Conservation (phyloP, 441 rosid species). For the Euphorbia schlechtendalii region DNA sequence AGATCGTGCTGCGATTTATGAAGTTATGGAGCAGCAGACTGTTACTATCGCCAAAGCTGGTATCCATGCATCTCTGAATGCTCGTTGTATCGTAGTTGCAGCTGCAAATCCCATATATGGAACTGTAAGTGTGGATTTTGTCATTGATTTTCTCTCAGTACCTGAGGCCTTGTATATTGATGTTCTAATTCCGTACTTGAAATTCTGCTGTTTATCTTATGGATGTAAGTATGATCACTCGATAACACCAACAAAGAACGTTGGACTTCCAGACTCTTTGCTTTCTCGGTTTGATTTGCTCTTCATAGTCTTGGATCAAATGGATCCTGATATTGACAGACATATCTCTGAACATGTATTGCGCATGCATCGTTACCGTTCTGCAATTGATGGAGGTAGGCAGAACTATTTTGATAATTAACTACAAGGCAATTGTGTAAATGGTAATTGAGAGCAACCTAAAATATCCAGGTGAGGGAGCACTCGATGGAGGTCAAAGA, state of each 20-base stretch:
- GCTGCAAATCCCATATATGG: slow-evolving; percentile 99
- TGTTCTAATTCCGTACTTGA: slow-evolving; percentile 8
- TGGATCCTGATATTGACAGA: slow-evolving; percentile 93
- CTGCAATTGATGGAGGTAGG: slow-evolving; percentile 71
- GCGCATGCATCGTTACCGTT: slow-evolving; percentile 86
- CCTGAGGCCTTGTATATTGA: slow-evolving; percentile 7
- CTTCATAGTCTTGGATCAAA: slow-evolving; percentile 96
- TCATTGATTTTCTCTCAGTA: slow-evolving; percentile 7
- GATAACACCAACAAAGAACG: slow-evolving; percentile 93
- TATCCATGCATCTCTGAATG: slow-evolving; percentile 96
- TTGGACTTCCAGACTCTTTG: slow-evolving; percentile 98
- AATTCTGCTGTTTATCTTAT: slow-evolving; percentile 15
- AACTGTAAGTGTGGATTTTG: slow-evolving; percentile 53
- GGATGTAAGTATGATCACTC: slow-evolving; percentile 80
- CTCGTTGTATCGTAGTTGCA: slow-evolving; percentile 97
- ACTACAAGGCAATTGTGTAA: slow-evolving; percentile 11
- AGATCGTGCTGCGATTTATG: no score
- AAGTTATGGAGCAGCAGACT: no score
- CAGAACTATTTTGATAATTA: slow-evolving; percentile 11
- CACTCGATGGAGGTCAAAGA: slow-evolving; percentile 52
- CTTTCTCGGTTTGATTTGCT: slow-evolving; percentile 97
- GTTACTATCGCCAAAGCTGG: slow-evolving; percentile 99
- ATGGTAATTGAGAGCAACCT: slow-evolving; percentile 21
- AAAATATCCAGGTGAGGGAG: slow-evolving; percentile 50
- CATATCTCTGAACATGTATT: slow-evolving; percentile 88